A percentile compares a stretch with the other conserved stretches of the same genome.
phyloP scores from a whole-genome alignment of 257 asterid genomes.

The Solanum bulbocastanum region DNA sequence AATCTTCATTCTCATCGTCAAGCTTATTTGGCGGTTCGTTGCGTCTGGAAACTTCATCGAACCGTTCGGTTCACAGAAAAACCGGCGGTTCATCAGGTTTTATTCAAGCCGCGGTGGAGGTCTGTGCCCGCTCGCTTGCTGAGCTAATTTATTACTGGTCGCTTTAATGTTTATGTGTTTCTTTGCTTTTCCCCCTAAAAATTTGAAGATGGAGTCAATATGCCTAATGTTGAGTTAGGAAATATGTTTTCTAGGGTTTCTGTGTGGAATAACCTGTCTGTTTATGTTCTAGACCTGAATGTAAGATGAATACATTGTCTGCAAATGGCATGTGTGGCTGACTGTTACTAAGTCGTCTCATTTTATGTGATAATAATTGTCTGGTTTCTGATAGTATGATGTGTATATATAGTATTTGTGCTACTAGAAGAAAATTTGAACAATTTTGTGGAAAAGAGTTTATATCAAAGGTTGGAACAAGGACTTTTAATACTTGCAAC shows the following conservation, averaged over 20 bases:
- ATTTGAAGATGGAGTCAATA: background rate
- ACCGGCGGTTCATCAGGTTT: conserved; percentile 10
- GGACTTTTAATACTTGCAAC: background rate
- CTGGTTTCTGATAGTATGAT: background rate
- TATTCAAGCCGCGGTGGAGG: conserved; percentile 70
- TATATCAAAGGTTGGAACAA: background rate
- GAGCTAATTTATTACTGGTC: background rate
- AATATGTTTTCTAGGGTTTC: background rate
- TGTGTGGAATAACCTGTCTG: background rate
- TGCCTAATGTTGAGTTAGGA: background rate
- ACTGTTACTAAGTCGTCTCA: background rate
- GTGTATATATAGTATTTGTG: background rate
- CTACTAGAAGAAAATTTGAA: background rate
- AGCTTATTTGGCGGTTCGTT: conserved; percentile 43
- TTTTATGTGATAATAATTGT: background rate
- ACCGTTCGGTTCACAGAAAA: conserved; percentile 13
- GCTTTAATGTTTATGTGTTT: background rate
- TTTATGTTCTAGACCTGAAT: background rate
- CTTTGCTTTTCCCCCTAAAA: background rate
- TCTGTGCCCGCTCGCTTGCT: background rate
- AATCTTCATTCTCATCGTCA: conserved; percentile 34
- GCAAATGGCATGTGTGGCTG: background rate
- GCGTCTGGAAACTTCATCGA: conserved; percentile 18
- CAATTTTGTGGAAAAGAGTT: background rate
- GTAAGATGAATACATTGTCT: background rate